These are phyloP conservation scores for Ceratobasidium sp. DNA, from an alignment of 1,284 basidiomycete genomes.

Conservation along the genomic window DNA sequence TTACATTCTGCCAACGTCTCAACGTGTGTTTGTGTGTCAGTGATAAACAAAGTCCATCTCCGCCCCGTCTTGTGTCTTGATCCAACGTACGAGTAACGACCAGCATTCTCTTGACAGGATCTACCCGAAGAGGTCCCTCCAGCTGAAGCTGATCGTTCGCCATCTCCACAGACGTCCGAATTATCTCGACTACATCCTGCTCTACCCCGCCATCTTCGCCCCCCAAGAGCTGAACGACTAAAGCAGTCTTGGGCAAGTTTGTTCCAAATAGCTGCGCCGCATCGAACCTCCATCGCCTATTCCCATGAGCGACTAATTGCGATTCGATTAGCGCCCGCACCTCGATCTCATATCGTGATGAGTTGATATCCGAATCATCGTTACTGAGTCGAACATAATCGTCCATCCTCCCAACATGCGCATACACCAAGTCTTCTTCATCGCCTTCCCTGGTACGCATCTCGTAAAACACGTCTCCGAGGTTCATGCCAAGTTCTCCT, in stretches of 20 bases:
- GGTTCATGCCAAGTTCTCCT: constrained; percentile 21
- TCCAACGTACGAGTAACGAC: background rate
- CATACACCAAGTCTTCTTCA: background rate
- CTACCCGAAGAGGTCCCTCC: background rate
- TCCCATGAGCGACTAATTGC: background rate
- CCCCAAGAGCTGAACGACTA: background rate
- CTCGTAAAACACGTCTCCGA: constrained; percentile 19
- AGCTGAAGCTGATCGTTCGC: background rate
- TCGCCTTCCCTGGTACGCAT: background rate
- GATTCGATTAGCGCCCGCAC: background rate
- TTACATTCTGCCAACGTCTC: background rate
- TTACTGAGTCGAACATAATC: constrained; percentile 5
- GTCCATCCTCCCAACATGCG: background rate
- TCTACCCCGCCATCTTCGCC: background rate
- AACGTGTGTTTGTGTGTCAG: background rate
- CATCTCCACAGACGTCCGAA: background rate
- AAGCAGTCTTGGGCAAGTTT: background rate
- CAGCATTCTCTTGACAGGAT: background rate
- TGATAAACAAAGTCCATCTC: background rate
- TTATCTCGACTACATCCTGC: background rate
- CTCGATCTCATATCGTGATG: background rate
- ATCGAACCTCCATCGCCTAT: background rate
- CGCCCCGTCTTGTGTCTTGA: background rate
- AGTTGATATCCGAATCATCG: background rate
- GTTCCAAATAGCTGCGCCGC: background rate